Evolutionary conservation across 2,329 filamentous ascomycete genomes (phyloP), one percentile per base, ranked within the genome.

Genomic region (Phialophora tarda): DNA sequence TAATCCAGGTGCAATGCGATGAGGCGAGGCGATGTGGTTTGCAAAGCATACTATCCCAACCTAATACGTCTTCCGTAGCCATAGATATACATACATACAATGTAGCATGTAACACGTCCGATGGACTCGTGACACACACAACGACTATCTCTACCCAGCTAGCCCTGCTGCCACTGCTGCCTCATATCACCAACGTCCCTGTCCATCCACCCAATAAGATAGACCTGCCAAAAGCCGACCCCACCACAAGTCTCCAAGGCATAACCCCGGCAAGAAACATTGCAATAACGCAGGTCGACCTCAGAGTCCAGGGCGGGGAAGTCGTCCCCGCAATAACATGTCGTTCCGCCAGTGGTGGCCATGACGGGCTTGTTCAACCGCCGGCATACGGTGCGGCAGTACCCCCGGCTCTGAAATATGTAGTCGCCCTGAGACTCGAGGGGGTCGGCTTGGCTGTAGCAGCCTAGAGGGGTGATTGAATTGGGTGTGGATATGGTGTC

Each of bases 301-400:
- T 88, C 75, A 47, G 81, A 80, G n/a, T 80, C 80, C 44, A 81
- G 73, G 12, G 88, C 82, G 0, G 93, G 93, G 57, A 93, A 84
- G 64, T 82, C 78, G 69, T 87, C 80, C 65, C 92, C 93, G 74
- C 93, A 96, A 73, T 83, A 91, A 79, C 93, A 97, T 70, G 86
- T 78, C 21, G 82, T 81, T 17, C 85, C 85, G 17, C 83, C 82
- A 7, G 83, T 85, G 54, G 91, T 79, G 34, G 83, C 91, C 73
- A 89, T 86, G 7, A 92, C 89, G 1, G 83, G 71, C 38, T 77
- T 80, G 34, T 84, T 82, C 6, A 81, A 73, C 0, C 78, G 72
- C 24, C 80, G 73, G 74, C 87, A 89, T 67, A 80, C 76, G 17
- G 77, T 71, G 69, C 85, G 82, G 72, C 87, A 89, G 70, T 82